phyloP scores from a whole-genome alignment of 352 stramenopile genomes.

The Pythium scleroteichum region DNA sequence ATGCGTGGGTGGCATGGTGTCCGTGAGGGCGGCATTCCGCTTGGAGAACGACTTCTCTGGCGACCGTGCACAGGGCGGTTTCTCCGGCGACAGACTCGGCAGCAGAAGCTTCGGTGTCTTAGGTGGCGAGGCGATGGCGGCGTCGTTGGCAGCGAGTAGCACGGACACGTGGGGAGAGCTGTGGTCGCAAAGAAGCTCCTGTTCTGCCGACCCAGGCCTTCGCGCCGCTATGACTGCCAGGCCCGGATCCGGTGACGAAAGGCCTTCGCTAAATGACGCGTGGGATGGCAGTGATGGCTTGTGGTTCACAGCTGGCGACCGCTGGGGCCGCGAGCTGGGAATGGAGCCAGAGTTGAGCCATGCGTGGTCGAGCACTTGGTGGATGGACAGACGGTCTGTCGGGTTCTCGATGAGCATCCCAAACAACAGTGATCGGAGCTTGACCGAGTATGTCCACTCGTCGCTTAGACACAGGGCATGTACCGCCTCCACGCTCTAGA shows the following conservation, averaged over 20 bases:
- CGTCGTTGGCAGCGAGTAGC: constrained; percentile 9
- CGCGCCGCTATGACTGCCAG: neutral
- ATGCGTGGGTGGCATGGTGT: neutral
- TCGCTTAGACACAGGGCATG: constrained; percentile 37
- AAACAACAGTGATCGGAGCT: constrained; percentile 46
- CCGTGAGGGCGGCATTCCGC: constrained; percentile 4
- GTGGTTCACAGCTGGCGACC: neutral
- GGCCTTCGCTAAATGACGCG: constrained; percentile 10
- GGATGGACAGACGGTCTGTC: constrained; percentile 40
- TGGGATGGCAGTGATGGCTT: constrained; percentile 5
- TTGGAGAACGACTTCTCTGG: constrained; percentile 42
- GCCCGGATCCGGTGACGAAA: too few species aligned
- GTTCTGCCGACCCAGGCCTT: neutral
- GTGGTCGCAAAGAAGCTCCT: neutral
- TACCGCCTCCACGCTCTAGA: constrained; percentile 32
- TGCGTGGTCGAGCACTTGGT: constrained; percentile 48
- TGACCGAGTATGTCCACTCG: constrained; percentile 49
- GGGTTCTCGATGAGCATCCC: constrained; percentile 44
- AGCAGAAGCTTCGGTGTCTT: constrained; percentile 37
- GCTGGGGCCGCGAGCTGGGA: neutral
- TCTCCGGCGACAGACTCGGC: constrained; percentile 61
- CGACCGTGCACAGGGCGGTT: constrained; percentile 36
- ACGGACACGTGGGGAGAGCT: constrained; percentile 18
- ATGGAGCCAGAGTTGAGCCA: constrained; percentile 26
- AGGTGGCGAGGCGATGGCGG: neutral